Evolutionary conservation across 2,329 filamentous ascomycete genomes (phyloP).

Genomic region (Scedosporium boydii): DNA sequence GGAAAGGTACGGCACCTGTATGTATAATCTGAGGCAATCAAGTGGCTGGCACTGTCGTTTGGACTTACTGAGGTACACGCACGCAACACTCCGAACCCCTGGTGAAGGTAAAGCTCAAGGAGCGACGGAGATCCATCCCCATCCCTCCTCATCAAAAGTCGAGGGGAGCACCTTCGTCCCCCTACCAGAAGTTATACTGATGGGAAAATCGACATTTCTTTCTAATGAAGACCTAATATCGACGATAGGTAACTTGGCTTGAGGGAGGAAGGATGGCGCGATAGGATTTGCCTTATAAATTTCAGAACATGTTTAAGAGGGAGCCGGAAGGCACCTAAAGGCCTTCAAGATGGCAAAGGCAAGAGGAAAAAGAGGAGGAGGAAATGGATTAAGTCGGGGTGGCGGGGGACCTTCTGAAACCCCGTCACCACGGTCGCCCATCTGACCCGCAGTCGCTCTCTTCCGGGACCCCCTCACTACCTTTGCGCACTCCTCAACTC

Average conservation of each 20-base stretch:
- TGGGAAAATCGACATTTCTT: too few relatives aligned
- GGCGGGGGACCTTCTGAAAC: slow-evolving; percentile 1
- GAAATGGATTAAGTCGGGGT: background rate
- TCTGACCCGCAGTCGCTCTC: background rate
- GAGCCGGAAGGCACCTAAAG: background rate
- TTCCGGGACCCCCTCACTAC: slow-evolving; percentile 1
- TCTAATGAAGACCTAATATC: too few relatives aligned
- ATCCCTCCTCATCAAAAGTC: too few relatives aligned
- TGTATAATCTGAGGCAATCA: background rate
- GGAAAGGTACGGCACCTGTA: background rate
- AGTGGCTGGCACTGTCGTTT: background rate
- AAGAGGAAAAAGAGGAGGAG: background rate
- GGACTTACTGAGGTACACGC: background rate
- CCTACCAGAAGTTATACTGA: too few relatives aligned
- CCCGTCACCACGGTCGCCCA: background rate
- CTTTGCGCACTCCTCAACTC: background rate
- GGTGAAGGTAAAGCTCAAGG: too few relatives aligned
- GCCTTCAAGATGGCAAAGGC: too few relatives aligned
- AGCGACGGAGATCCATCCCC: too few relatives aligned
- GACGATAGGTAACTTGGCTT: too few relatives aligned
- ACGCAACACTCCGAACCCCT: background rate
- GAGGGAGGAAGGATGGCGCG: too few relatives aligned
- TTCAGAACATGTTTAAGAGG: too few relatives aligned
- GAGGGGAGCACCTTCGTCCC: too few relatives aligned
- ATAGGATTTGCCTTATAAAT: too few relatives aligned